Conservation (phyloP, 306 rosid genomes). For the Chamaecrista fasciculata region DNA sequence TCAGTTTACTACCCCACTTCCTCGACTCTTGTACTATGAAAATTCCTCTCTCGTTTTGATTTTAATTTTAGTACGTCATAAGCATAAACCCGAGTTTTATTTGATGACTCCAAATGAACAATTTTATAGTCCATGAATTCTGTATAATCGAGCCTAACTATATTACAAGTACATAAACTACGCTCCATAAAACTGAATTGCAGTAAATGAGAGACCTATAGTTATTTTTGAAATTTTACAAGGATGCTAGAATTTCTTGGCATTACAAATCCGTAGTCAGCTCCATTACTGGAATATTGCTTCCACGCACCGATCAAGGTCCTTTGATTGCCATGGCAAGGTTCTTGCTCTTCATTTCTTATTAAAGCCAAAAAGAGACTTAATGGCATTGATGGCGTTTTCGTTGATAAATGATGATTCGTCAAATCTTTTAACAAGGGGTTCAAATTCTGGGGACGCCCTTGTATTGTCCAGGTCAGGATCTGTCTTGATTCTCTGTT, state of each 20-base stretch:
- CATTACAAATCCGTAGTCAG: constrained; percentile 31
- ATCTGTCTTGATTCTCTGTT: constrained; percentile 90
- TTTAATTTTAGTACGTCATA: not conserved
- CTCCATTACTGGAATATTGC: constrained; percentile 22
- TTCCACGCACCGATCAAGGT: not conserved
- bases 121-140: constrained; percentile 24
- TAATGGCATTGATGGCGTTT: constrained; percentile 92
- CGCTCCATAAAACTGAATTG: constrained; percentile 26
- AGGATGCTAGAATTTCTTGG: constrained; percentile 10
- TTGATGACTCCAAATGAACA: constrained; percentile 13
- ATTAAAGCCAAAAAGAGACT: constrained; percentile 82
- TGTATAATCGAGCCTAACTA: constrained; percentile 8
- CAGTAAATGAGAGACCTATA: constrained; percentile 23
- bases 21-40: not conserved
- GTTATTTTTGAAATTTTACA: constrained; percentile 31
- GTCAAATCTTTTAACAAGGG: constrained; percentile 66
- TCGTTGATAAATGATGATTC: constrained; percentile 97
- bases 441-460: constrained; percentile 59
- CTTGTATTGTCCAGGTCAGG: constrained; percentile 78
- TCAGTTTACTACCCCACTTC: too few species aligned
- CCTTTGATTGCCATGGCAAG: not conserved
- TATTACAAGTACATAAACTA: constrained; percentile 25
- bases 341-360: constrained; percentile 47
- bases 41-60: not conserved
- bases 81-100: not conserved